Evolutionary conservation across 805 yeast genomes (phyloP).

Genomic region (Wickerhamiella sergipiensis): DNA sequence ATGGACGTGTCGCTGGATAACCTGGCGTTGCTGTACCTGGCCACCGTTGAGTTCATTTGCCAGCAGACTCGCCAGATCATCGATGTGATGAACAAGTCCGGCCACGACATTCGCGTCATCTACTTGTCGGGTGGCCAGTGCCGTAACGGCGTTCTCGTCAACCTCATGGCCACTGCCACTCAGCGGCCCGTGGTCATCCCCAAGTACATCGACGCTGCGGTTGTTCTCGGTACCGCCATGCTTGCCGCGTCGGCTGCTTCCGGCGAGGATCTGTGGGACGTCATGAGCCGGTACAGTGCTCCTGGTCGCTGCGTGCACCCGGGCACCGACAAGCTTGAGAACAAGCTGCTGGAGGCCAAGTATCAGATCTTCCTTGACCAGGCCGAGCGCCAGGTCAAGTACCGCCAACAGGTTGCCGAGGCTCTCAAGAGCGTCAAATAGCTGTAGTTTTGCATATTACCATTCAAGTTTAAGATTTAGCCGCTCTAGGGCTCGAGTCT

Average conservation of each 20-base stretch:
- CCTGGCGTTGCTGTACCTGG: slow-evolving; percentile 74
- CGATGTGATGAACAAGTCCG: slow-evolving; percentile 66
- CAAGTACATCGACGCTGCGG: slow-evolving; percentile 90
- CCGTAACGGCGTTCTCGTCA: slow-evolving; percentile 77
- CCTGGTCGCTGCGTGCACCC: slow-evolving; percentile 73
- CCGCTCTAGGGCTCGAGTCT: too few species aligned
- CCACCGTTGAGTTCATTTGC: slow-evolving; percentile 94
- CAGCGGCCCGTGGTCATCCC: slow-evolving; percentile 88
- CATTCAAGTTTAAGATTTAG: not conserved
- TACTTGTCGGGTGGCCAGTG: slow-evolving; percentile 97
- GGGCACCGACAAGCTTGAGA: slow-evolving; percentile 43
- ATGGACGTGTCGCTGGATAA: slow-evolving; percentile 82
- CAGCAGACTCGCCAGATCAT: slow-evolving; percentile 95
- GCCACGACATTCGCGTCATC: slow-evolving; percentile 62
- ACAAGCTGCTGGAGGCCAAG: slow-evolving; percentile 59
- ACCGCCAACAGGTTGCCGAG: slow-evolving; percentile 44
- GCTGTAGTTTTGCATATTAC: not conserved
- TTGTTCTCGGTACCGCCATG: slow-evolving; percentile 89
- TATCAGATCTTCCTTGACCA: slow-evolving; percentile 80
- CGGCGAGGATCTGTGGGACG: slow-evolving; percentile 56
- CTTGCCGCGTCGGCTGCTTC: slow-evolving; percentile 90
- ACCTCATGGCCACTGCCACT: slow-evolving; percentile 83
- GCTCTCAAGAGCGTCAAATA: slow-evolving; percentile 6
- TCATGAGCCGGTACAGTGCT: slow-evolving; percentile 75
- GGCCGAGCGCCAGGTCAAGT: slow-evolving; percentile 66